Evolutionary conservation across 179 eudicot genomes (phyloP), one percentile per base, ranked within the genome.

Genomic region (Beta corolliflora): DNA sequence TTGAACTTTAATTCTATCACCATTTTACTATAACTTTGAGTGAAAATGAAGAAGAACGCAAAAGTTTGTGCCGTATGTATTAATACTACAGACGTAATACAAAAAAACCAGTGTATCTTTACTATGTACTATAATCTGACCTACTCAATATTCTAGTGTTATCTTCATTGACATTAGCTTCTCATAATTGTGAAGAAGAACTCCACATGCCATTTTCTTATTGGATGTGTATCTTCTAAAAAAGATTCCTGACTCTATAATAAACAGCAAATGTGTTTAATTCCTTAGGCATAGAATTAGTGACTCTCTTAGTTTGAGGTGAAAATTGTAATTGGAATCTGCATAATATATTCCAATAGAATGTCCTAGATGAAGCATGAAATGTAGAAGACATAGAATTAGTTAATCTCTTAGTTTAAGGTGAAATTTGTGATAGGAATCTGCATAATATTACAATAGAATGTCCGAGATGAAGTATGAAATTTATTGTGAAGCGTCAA

Each of bases 141-240:
- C 89, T 84, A 77, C 82, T 80, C 78, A 82, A 80, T 82, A 80
- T 87, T 84, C 81, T 79, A 46, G 65, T 83, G 50, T 79, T 48
- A 75, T 79, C 81, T 77, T 48, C 73, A 45, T 45, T 69, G 80
- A 84, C 64, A 73, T 77, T 56, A 77, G 77, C 55, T 44, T 79
- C 8, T 61, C 66, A 83, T 72, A 61, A 79, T 79, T 78, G 46
- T 75, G 67, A 68, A 65, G 66, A 74, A 45, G 36, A 73, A 71
- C 5, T 71, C 74, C 81, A 83, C 67, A 46, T 81, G 83, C 79
- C 86, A 53, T 75, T 73, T 78, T 79, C 63, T 77, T 21, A 73
- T 63, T 59, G 79, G 83, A 66, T 36, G 36, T 76, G 77, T 81
- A 84, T 60, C 85, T 81, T 82, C 81, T 67, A 52, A 69, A 7